Base-by-base conservation (phyloP, 2,329 filamentous ascomycete species). In the Coleophoma eucalyptorum region DNA sequence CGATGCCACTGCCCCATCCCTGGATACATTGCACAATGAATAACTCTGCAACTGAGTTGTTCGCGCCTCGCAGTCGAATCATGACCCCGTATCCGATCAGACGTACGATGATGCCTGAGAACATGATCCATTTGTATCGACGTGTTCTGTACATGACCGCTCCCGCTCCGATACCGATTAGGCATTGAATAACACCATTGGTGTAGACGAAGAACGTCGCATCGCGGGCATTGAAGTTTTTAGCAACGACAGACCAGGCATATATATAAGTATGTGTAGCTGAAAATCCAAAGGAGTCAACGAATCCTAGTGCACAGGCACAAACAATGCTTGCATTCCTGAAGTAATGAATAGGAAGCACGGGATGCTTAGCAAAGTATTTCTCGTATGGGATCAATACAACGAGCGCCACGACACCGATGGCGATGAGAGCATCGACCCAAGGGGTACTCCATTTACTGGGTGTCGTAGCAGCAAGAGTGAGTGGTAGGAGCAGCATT, bases 51-150 rank as follows among this genome's bases (percentile, higher is more conserved):
- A 64, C 55, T 4, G 69, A 69, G 58, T 73, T 77, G 35, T 54
- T 45, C 1, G 48, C 47, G 66, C 56, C 73, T 4, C 74, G 69
- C 8, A 78, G 67, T 2, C 75, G 68, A 31, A 78, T 66, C 76
- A 79, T 79, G 31, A 77, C 57, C 3, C 73, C 75, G 51, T 78
- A 78, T 5, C 76, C 75, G 32, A 78, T 55, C 10, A 76, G 58
- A 11, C 74, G 72, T 32, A 79, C 56, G 2, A 66, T 49, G 1
- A 68, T 65, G 4, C 72, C 74, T 3, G 62, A 53, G 19, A 78
- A 61, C 12, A 68, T 61, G 2, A 78, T 62, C 69, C 71, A 75
- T 53, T 78, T 78, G 64, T 75, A 78, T 2, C 67, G 67, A 34
- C 70, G 62, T 2, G 68, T 65, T 43, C 66, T 64, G 48, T 68